Conservation (phyloP, 495 filamentous ascomycete genomes). For the Tetracladium setigerum region DNA sequence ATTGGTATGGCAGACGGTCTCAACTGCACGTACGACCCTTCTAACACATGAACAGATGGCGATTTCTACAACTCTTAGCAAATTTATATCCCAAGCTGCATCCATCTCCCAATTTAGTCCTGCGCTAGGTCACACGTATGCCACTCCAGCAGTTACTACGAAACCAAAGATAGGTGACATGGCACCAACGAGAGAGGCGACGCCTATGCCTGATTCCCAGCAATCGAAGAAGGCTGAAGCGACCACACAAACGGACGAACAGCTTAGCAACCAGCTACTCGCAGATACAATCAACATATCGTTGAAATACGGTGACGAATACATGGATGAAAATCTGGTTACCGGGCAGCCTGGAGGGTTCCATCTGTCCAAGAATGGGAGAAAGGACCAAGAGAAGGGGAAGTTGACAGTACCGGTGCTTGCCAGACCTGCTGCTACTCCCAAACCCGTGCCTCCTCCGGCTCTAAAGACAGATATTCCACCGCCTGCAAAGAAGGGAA, state of each 20-base stretch:
- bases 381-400: conserved; percentile 17
- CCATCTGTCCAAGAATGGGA: conserved; percentile 56
- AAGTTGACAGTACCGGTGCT: conserved; percentile 13
- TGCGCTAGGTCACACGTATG: conserved; percentile 65
- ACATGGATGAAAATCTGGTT: conserved; percentile 86
- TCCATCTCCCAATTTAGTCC: conserved; percentile 66
- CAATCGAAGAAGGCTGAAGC: conserved; percentile 20
- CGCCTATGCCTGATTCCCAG: conserved; percentile 49
- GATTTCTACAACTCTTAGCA: conserved; percentile 62
- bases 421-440: conserved; percentile 1
- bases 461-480: conserved; percentile 16
- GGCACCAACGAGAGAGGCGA: conserved; percentile 40
- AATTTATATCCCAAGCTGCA: conserved; percentile 50
- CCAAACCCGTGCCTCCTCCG: conserved; percentile 3
- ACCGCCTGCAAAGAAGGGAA: conserved; percentile 12
- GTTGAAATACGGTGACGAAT: conserved; percentile 63
- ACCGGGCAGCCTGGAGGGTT: conserved; percentile 84
- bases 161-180: conserved; percentile 29
- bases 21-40: conserved; percentile 1
- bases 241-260: conserved; percentile 26
- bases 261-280: conserved; percentile 45
- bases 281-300: conserved; percentile 61
- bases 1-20: conserved; percentile 46
- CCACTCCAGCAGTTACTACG: conserved; percentile 32
- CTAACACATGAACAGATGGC: conserved; percentile 17